Evolutionary conservation across 257 asterid species (phyloP).

Genomic region (Nicotiana benthamiana): DNA sequence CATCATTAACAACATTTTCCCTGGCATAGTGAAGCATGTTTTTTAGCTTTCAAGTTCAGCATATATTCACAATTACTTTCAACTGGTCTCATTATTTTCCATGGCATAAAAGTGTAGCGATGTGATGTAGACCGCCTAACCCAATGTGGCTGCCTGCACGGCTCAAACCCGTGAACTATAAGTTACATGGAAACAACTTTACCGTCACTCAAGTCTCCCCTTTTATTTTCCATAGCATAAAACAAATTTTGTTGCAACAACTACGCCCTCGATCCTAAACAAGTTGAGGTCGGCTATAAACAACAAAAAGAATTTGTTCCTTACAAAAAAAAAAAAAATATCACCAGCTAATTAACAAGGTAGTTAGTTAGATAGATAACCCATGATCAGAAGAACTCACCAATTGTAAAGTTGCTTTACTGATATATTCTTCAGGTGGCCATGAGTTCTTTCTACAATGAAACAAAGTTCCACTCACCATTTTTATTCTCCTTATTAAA

Average conservation of each 20-base stretch:
- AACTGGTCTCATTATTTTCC: neutral
- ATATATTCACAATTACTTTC: neutral
- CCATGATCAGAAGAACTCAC: slow-evolving; percentile 28
- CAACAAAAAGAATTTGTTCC: neutral
- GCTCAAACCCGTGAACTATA: too few relatives aligned
- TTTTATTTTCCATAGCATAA: neutral
- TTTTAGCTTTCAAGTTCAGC: neutral
- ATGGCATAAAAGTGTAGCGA: too few relatives aligned
- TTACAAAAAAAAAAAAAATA: neutral
- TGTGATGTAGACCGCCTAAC: too few relatives aligned
- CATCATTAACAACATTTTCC: neutral
- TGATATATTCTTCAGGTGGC: slow-evolving; percentile 91
- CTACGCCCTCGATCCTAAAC: neutral
- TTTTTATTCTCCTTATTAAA: slow-evolving; percentile 21
- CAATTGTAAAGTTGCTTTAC: slow-evolving; percentile 79
- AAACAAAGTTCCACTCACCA: slow-evolving; percentile 85
- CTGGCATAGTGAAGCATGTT: neutral
- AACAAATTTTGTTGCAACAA: neutral
- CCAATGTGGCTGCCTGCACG: too few relatives aligned
- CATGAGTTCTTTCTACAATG: slow-evolving; percentile 87
- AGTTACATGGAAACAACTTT: too few relatives aligned
- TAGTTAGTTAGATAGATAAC: neutral
- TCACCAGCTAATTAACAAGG: neutral
- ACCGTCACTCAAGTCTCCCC: too few relatives aligned
- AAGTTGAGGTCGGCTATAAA: neutral